phyloP scores from a whole-genome alignment of 768 basidiomycete species.

The Naganishia friedmannii region DNA sequence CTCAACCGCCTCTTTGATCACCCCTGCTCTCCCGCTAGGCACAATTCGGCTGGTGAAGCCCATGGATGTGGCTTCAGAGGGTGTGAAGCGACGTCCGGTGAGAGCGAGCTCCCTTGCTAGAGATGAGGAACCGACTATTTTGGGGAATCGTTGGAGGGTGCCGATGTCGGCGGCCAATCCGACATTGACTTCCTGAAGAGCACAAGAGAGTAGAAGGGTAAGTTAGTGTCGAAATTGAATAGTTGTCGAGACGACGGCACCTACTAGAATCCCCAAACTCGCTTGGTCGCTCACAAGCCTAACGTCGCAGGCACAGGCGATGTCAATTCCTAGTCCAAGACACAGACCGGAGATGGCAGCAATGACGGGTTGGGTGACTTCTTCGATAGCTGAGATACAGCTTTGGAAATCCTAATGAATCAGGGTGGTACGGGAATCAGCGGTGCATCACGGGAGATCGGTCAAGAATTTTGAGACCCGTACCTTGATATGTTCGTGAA shows the following conservation, averaged over 20 bases:
- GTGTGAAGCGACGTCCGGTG: conserved; percentile 68
- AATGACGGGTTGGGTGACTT: conserved; percentile 75
- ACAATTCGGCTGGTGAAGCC: conserved; percentile 75
- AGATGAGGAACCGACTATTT: conserved; percentile 71
- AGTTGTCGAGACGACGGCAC: conserved; percentile 28
- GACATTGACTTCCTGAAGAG: conserved; percentile 72
- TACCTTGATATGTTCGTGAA: conserved; percentile 54
- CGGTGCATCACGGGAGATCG: conserved; percentile 36
- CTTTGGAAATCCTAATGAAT: conserved; percentile 61
- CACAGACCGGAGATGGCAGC: conserved; percentile 73
- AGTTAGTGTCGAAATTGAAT: neutral
- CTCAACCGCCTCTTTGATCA: conserved; percentile 63
- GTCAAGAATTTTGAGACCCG: neutral
- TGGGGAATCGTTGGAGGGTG: conserved; percentile 75
- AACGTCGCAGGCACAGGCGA: conserved; percentile 73
- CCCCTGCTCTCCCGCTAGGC: conserved; percentile 64
- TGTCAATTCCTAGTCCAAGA: conserved; percentile 72
- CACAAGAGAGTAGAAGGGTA: neutral
- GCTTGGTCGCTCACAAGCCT: conserved; percentile 64
- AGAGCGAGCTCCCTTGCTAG: conserved; percentile 72
- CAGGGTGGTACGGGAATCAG: neutral
- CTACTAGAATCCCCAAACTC: conserved; percentile 70
- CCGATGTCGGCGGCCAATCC: conserved; percentile 87
- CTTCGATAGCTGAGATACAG: conserved; percentile 66
- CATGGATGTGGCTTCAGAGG: conserved; percentile 64